These are phyloP conservation scores for Penicillium sp. DNA, from an alignment of 2,329 filamentous ascomycete genomes.

Conservation along the genomic window DNA sequence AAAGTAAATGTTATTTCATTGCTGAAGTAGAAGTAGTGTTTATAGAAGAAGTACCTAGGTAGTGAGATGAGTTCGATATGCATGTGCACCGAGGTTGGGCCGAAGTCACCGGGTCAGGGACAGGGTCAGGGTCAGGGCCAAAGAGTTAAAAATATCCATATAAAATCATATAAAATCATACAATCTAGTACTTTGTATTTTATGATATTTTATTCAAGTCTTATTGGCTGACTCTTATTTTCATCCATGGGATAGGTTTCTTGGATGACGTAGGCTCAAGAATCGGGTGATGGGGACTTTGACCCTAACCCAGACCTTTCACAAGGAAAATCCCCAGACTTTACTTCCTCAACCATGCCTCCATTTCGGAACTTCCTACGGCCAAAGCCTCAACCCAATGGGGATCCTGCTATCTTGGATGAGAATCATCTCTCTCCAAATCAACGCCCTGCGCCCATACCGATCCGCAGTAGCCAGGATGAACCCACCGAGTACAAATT, in stretches of 20 bases:
- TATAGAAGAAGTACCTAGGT: too few relatives aligned
- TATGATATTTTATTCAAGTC: not conserved
- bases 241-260: too few relatives aligned
- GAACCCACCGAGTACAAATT: constrained; percentile 75
- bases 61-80: too few relatives aligned
- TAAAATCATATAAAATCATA: too few relatives aligned
- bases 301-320: not conserved
- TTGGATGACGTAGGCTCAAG: constrained; percentile 4
- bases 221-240: not conserved
- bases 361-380: constrained; percentile 71
- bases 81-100: not conserved
- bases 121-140: constrained; percentile 4
- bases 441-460: constrained; percentile 51
- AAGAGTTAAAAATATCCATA: not conserved
- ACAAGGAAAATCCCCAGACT: not conserved
- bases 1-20: not conserved
- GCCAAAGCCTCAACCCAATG: constrained; percentile 54
- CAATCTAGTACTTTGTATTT: not conserved
- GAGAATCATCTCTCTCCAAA: constrained; percentile 55
- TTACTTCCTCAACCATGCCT: constrained; percentile 53
- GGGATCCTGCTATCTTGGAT: constrained; percentile 46
- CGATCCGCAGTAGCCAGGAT: constrained; percentile 60
- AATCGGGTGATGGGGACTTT: not conserved
- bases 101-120: not conserved
- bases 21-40: not conserved